phyloP scores from a whole-genome alignment of 2,329 filamentous ascomycete species.

The Neonectria punicea region DNA sequence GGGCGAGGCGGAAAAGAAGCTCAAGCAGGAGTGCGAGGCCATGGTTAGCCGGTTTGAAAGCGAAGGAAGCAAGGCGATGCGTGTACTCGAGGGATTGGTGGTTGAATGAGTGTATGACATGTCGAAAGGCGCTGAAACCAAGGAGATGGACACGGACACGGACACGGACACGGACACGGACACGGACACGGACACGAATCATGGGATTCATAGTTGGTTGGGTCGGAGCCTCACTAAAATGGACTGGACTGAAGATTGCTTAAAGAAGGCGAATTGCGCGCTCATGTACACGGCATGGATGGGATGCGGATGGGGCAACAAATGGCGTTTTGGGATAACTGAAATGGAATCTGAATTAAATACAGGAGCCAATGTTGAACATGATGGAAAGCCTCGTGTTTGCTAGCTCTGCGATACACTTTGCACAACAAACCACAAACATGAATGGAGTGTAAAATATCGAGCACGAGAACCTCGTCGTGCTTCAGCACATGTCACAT shows the following conservation, averaged over 20 bases:
- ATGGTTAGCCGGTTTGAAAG: slow-evolving; percentile 86
- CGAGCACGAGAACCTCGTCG: neutral
- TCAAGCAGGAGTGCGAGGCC: slow-evolving; percentile 83
- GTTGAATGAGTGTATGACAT: slow-evolving; percentile 53
- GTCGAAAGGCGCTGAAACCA: neutral
- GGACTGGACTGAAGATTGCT: neutral
- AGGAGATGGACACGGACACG: neutral
- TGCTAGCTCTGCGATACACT: neutral
- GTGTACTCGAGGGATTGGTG: slow-evolving; percentile 77
- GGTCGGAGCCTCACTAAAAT: neutral
- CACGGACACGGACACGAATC: neutral
- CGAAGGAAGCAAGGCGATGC: slow-evolving; percentile 83
- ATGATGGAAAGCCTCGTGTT: neutral
- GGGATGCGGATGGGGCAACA: slow-evolving; percentile 8
- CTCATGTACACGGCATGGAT: slow-evolving; percentile 3
- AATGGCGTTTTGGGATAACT: slow-evolving; percentile 22
- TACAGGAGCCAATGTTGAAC: slow-evolving; percentile 2
- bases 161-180: slow-evolving; percentile 1
- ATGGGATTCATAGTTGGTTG: slow-evolving; percentile 3
- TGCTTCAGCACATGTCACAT: neutral
- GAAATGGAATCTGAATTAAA: slow-evolving; percentile 14
- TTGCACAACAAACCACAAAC: neutral
- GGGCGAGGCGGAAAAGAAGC: slow-evolving; percentile 78
- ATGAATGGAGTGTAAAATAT: neutral
- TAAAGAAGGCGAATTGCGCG: slow-evolving; percentile 19